phyloP scores from a whole-genome alignment of 73 alveolate species.

The Symbiodinium natans region DNA sequence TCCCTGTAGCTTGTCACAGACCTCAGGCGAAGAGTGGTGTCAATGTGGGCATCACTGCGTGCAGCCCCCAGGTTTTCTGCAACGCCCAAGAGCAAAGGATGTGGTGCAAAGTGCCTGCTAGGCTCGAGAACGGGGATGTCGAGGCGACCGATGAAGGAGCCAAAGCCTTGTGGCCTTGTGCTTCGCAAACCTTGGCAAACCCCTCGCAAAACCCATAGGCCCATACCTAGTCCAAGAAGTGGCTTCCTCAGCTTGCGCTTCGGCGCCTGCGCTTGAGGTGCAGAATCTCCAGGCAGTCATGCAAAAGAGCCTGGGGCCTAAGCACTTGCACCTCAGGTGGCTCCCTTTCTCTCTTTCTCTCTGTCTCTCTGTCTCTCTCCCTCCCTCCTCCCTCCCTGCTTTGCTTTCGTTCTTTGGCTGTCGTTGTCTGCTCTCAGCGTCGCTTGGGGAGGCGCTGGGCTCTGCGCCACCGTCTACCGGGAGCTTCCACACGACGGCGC shows the following conservation, averaged over 20 bases:
- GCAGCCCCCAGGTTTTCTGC: not conserved
- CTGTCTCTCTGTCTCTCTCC: too few relatives aligned
- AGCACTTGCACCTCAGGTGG: not conserved
- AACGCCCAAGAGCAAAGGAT: too few relatives aligned
- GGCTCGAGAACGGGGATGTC: constrained; percentile 51
- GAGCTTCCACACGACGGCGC: constrained; percentile 79
- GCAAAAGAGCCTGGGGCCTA: constrained; percentile 39
- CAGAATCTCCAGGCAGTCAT: constrained; percentile 29
- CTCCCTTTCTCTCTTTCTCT: not conserved
- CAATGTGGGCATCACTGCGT: constrained; percentile 44
- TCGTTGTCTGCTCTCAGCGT: too few relatives aligned
- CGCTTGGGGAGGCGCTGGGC: constrained; percentile 89
- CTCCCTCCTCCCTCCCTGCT: too few relatives aligned
- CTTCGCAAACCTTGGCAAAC: too few relatives aligned
- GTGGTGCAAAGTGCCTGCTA: not conserved
- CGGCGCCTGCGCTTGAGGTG: constrained; percentile 1
- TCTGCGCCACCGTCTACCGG: constrained; percentile 12
- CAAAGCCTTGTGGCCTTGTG: not conserved
- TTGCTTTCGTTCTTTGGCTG: too few relatives aligned
- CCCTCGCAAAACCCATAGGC: too few relatives aligned
- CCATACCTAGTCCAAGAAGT: too few relatives aligned
- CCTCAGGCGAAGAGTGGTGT: constrained; percentile 45
- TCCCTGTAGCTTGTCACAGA: too few relatives aligned
- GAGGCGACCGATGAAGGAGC: constrained; percentile 62
- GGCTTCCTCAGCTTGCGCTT: not conserved